A percentile compares a stretch with the other conserved stretches of the same genome.
phyloP scores from a whole-genome alignment of 257 asterid species.

The Apocynum venetum region DNA sequence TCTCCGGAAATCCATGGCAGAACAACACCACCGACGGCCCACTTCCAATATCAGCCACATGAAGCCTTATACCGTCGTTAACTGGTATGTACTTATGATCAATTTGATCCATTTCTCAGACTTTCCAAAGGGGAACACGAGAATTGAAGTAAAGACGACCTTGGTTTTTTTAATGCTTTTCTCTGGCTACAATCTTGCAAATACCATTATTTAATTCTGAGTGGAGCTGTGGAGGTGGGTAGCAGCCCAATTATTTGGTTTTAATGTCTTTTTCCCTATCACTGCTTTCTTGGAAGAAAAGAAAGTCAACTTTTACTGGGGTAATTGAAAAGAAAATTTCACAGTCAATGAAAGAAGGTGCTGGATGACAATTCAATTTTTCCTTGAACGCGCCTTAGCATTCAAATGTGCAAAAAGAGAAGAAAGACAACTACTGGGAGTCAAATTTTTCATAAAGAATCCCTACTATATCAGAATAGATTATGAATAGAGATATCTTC shows the following conservation, averaged over 20 bases:
- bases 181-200: background rate
- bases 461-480: background rate
- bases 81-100: slow-evolving; percentile 26
- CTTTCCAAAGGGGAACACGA: background rate
- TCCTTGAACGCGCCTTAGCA: background rate
- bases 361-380: background rate
- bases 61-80: slow-evolving; percentile 27
- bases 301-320: background rate
- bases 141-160: background rate
- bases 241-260: background rate
- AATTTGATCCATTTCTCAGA: slow-evolving; percentile 22
- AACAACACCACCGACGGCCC: slow-evolving; percentile 24
- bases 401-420: background rate
- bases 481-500: background rate
- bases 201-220: background rate
- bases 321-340: background rate
- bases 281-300: background rate
- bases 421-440: background rate
- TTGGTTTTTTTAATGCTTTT: background rate
- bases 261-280: background rate
- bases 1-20: slow-evolving; percentile 33
- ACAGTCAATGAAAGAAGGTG: background rate
- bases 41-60: slow-evolving; percentile 28
- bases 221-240: background rate
- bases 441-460: too few relatives aligned